These are phyloP conservation scores for Nidularia sp. DNA, from an alignment of 768 basidiomycete genomes.

Conservation along the genomic window DNA sequence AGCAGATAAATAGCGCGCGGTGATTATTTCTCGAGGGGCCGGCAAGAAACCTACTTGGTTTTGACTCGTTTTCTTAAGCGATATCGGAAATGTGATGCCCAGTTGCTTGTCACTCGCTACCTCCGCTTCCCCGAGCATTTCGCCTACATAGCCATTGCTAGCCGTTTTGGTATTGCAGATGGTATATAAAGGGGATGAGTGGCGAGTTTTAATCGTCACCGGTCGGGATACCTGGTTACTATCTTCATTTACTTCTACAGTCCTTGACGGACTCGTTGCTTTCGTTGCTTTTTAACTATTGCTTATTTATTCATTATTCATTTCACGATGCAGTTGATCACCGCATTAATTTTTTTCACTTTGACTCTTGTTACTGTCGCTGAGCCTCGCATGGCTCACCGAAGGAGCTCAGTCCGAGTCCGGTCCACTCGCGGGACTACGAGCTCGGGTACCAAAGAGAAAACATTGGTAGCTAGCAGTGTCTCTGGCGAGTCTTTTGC, in stretches of 20 bases:
- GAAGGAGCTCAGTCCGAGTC: not conserved
- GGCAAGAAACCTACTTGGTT: too few relatives aligned
- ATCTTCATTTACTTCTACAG: not conserved
- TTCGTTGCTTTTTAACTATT: not conserved
- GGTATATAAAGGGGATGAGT: too few relatives aligned
- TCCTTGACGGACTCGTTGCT: too few relatives aligned
- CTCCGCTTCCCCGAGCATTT: too few relatives aligned
- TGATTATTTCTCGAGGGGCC: too few relatives aligned
- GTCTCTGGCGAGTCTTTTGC: constrained; percentile 13
- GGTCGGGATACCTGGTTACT: constrained; percentile 5
- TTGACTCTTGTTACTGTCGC: not conserved
- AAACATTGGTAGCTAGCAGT: constrained; percentile 14
- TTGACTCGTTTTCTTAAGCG: too few relatives aligned
- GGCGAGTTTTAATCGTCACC: not conserved
- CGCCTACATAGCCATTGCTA: too few relatives aligned
- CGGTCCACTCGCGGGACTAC: not conserved
- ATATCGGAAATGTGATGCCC: too few relatives aligned
- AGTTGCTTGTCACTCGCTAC: too few relatives aligned
- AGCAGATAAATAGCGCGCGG: too few relatives aligned
- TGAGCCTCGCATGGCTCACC: not conserved
- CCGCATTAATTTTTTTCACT: not conserved
- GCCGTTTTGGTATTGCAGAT: too few relatives aligned
- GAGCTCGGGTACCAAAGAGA: not conserved
- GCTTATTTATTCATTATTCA: not conserved
- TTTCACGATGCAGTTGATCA: not conserved